phyloP scores from a whole-genome alignment of 1,139 yeast genomes.

The Magnusiomyces paraingens region DNA sequence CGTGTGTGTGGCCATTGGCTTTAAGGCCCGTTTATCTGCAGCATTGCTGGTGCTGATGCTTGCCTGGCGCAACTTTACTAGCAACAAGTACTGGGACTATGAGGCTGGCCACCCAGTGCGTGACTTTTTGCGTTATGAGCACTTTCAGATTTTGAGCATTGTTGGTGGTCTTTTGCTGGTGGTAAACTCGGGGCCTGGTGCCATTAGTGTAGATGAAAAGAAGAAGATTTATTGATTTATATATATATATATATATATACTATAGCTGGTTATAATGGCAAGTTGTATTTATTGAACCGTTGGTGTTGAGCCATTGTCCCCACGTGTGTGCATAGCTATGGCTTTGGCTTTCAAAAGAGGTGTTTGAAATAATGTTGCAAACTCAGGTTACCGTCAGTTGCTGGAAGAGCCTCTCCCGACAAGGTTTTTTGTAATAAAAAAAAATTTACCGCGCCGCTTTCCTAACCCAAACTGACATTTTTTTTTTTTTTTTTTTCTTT shows the following conservation, averaged over 20 bases:
- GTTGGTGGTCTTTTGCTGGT: slow-evolving; percentile 90
- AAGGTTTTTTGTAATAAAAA: not conserved
- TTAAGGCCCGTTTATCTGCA: slow-evolving; percentile 88
- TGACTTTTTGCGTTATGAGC: slow-evolving; percentile 87
- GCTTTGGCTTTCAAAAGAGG: too few relatives aligned
- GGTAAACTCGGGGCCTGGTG: slow-evolving; percentile 96
- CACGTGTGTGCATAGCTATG: too few relatives aligned
- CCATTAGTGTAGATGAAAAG: slow-evolving; percentile 88
- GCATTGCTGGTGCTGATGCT: slow-evolving; percentile 67
- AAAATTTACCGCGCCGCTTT: not conserved
- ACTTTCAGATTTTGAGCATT: slow-evolving; percentile 89
- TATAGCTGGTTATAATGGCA: not conserved
- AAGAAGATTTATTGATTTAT: slow-evolving; percentile 69
- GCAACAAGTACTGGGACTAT: slow-evolving; percentile 87
- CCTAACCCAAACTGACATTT: not conserved
- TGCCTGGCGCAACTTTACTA: slow-evolving; percentile 66
- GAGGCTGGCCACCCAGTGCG: slow-evolving; percentile 66
- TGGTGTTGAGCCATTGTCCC: too few relatives aligned
- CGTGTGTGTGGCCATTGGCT: slow-evolving; percentile 80
- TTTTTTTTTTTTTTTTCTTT: not conserved
- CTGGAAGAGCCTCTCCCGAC: too few relatives aligned
- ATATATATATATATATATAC: not conserved
- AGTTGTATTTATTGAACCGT: not conserved
- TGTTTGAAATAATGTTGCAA: too few relatives aligned
- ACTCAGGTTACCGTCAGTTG: too few relatives aligned